phyloP scores from a whole-genome alignment of 495 filamentous ascomycete species.

The Cercophora sp. region DNA sequence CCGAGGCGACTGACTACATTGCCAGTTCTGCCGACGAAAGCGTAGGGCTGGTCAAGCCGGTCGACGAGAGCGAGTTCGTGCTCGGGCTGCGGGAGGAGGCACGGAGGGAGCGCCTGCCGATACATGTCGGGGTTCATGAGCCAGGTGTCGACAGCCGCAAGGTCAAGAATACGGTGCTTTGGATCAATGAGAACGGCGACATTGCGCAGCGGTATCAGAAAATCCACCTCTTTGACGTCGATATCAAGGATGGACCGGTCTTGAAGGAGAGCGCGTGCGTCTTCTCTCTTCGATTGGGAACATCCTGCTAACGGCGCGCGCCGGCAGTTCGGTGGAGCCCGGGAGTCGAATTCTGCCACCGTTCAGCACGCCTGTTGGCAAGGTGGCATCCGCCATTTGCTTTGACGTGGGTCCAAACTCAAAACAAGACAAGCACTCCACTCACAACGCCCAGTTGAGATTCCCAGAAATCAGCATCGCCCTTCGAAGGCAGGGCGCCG shows the following conservation, averaged over 20 bases:
- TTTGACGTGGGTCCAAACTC: constrained; percentile 61
- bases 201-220: constrained; percentile 53
- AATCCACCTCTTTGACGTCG: constrained; percentile 46
- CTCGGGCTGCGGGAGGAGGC: constrained; percentile 67
- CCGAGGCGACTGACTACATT: constrained; percentile 90
- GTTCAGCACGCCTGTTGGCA: constrained; percentile 67
- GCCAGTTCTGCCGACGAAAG: constrained; percentile 61
- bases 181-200: constrained; percentile 38
- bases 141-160: constrained; percentile 24
- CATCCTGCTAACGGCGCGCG: constrained; percentile 26
- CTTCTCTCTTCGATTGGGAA: not conserved
- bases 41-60: constrained; percentile 59
- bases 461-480: constrained; percentile 77
- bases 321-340: constrained; percentile 18
- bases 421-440: not conserved
- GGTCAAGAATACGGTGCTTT: constrained; percentile 46
- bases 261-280: constrained; percentile 28
- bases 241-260: constrained; percentile 26
- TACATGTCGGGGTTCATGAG: constrained; percentile 82
- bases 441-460: constrained; percentile 35
- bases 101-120: constrained; percentile 53
- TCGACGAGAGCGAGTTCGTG: constrained; percentile 56
- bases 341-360: constrained; percentile 50
- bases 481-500: constrained; percentile 47
- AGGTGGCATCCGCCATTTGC: constrained; percentile 76